A percentile compares a stretch with the other conserved stretches of the same genome.
Evolutionary conservation across 192 early-diverging fungal species (phyloP).

Genomic region (Podila clonocystis): DNA sequence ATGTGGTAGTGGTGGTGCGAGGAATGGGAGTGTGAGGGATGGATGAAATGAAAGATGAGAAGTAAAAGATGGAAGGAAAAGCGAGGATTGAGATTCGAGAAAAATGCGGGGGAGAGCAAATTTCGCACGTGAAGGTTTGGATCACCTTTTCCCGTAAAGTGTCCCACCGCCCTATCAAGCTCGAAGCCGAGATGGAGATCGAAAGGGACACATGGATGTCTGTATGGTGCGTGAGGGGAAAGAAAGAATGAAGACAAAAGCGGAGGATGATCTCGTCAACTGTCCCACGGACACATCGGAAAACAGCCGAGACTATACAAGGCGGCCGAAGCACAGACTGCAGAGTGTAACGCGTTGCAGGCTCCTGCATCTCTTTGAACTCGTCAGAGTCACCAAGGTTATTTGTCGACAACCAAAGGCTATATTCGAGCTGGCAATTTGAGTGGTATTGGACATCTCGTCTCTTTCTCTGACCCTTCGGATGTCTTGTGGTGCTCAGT

Average conservation of each 20-base stretch:
- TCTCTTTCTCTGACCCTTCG: no score
- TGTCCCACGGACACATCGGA: neutral
- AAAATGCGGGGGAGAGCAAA: no score
- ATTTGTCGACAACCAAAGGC: no score
- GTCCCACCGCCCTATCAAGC: neutral
- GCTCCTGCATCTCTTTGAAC: no score
- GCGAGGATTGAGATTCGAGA: neutral
- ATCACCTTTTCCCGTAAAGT: neutral
- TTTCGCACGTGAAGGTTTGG: neutral
- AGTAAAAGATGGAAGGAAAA: neutral
- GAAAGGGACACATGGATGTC: neutral
- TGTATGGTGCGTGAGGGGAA: no score
- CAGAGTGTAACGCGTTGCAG: no score
- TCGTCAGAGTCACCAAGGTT: no score
- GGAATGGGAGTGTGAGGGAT: neutral
- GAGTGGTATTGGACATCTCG: no score
- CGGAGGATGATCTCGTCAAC: neutral
- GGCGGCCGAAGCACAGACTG: no score
- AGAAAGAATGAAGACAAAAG: no score
- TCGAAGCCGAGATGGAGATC: constrained; percentile 1
- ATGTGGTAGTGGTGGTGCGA: neutral
- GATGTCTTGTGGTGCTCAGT: no score
- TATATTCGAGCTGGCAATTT: no score
- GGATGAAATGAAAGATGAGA: neutral
- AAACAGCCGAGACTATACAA: neutral